Conservation (phyloP, 2,329 filamentous ascomycete genomes). For the Colletotrichum siamense region DNA sequence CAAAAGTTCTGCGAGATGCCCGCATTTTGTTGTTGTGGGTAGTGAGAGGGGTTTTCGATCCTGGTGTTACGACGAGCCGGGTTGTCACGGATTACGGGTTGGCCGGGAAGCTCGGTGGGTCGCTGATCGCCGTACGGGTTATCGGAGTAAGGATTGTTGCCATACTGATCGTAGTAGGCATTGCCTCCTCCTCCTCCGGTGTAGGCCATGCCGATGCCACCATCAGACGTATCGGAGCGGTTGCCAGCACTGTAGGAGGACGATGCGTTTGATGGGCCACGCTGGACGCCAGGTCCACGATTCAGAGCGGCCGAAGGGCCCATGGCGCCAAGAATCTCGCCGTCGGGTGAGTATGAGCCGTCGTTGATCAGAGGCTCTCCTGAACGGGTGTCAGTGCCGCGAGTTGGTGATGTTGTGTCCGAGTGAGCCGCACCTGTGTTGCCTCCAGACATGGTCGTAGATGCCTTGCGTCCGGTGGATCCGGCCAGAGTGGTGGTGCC, state of each 20-base stretch:
- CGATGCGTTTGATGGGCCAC: slow-evolving; percentile 93
- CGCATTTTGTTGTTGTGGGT: slow-evolving; percentile 89
- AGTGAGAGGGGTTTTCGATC: slow-evolving; percentile 89
- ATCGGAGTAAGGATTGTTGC: slow-evolving; percentile 61
- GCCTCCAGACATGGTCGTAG: slow-evolving; percentile 86
- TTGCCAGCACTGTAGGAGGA: slow-evolving; percentile 89
- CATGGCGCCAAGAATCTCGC: slow-evolving; percentile 83
- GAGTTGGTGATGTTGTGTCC: slow-evolving; percentile 73
- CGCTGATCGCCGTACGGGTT: slow-evolving; percentile 41
- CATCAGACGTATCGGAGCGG: slow-evolving; percentile 73
- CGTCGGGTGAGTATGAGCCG: slow-evolving; percentile 65
- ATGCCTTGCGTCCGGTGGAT: slow-evolving; percentile 80
- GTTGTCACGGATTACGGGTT: slow-evolving; percentile 92
- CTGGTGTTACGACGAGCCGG: slow-evolving; percentile 90
- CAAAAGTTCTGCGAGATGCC: slow-evolving; percentile 98
- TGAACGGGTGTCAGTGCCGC: slow-evolving; percentile 73
- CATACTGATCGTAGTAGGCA: slow-evolving; percentile 66
- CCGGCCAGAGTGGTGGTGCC: slow-evolving; percentile 75
- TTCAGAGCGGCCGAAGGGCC: slow-evolving; percentile 74
- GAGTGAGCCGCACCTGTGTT: slow-evolving; percentile 71
- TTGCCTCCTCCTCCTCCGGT: slow-evolving; percentile 32
- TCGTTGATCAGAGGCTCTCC: slow-evolving; percentile 68
- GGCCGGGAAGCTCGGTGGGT: slow-evolving; percentile 53
- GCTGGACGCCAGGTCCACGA: slow-evolving; percentile 74
- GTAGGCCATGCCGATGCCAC: slow-evolving; percentile 50